Evolutionary conservation across 495 filamentous ascomycete species (phyloP).

Genomic region (Podospora appendiculata): DNA sequence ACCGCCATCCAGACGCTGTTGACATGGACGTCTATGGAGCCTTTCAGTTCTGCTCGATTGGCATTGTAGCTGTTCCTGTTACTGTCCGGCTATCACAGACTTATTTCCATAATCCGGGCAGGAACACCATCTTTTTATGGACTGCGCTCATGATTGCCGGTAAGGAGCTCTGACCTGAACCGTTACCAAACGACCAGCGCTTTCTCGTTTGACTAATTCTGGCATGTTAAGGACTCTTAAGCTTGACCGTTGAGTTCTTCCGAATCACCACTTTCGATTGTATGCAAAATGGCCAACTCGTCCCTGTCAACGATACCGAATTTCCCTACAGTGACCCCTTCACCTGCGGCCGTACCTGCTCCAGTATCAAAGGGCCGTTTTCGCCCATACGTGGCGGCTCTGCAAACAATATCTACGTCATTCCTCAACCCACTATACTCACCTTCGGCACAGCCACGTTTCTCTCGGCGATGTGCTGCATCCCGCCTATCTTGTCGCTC

Average conservation of each 20-base stretch:
- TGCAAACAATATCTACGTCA: conserved; percentile 47
- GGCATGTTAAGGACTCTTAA: conserved; percentile 37
- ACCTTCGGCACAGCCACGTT: conserved; percentile 48
- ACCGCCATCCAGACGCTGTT: conserved; percentile 35
- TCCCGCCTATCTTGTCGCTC: conserved; percentile 50
- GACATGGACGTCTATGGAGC: conserved; percentile 61
- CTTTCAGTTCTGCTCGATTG: conserved; percentile 56
- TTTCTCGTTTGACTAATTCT: no score
- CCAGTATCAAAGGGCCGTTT: conserved; percentile 27
- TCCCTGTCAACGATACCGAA: neutral
- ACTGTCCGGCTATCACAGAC: conserved; percentile 49
- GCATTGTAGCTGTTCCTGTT: conserved; percentile 49
- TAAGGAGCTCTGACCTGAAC: conserved; percentile 11
- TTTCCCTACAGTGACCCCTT: conserved; percentile 30
- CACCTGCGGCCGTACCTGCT: conserved; percentile 37
- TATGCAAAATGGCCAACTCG: neutral
- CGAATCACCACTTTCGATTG: conserved; percentile 14
- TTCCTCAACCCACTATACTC: conserved; percentile 42
- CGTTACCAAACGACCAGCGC: no score
- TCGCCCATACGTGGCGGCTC: conserved; percentile 42
- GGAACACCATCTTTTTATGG: conserved; percentile 57
- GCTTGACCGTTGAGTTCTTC: conserved; percentile 53
- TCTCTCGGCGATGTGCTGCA: conserved; percentile 50
- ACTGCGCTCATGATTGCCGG: conserved; percentile 48
- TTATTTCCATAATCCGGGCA: conserved; percentile 51